Conservation (phyloP, 73 alveolate genomes). For the Symbiodinium natans region DNA sequence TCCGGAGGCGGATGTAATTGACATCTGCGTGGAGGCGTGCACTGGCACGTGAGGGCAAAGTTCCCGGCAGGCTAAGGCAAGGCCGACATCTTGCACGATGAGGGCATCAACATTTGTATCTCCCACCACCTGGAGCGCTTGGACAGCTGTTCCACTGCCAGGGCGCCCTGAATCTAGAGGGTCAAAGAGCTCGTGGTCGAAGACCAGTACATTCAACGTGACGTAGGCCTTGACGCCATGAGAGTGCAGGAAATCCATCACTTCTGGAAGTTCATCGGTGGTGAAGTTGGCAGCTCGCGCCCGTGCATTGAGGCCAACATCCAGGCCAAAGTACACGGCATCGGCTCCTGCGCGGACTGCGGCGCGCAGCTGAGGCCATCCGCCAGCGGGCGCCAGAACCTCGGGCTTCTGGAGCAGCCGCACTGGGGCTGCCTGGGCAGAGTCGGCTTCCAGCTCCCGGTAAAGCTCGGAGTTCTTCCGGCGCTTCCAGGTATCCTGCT, state of each 20-base stretch:
- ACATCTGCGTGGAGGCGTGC: slow-evolving; percentile 94
- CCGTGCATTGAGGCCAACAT: slow-evolving; percentile 87
- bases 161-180: slow-evolving; percentile 32
- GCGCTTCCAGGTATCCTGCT: slow-evolving; percentile 18
- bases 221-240: slow-evolving; percentile 41
- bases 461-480: slow-evolving; percentile 44
- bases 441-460: slow-evolving; percentile 52
- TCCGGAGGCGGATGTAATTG: slow-evolving; percentile 81
- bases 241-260: slow-evolving; percentile 44
- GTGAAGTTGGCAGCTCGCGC: slow-evolving; percentile 84
- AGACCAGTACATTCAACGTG: slow-evolving; percentile 67
- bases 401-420: background rate
- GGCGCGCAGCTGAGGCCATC: slow-evolving; percentile 92
- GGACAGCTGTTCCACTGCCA: slow-evolving; percentile 79
- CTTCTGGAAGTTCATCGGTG: slow-evolving; percentile 51
- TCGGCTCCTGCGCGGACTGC: slow-evolving; percentile 92
- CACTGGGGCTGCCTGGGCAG: background rate
- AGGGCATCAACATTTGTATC: slow-evolving; percentile 78
- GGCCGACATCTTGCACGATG: slow-evolving; percentile 84
- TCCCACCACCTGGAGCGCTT: slow-evolving; percentile 46
- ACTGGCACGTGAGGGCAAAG: slow-evolving; percentile 51
- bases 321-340: slow-evolving; percentile 92
- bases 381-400: slow-evolving; percentile 93
- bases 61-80: slow-evolving; percentile 33
- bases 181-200: slow-evolving; percentile 91